phyloP scores from a whole-genome alignment of 2,329 filamentous ascomycete species.

The Pseudocercospora vitis region DNA sequence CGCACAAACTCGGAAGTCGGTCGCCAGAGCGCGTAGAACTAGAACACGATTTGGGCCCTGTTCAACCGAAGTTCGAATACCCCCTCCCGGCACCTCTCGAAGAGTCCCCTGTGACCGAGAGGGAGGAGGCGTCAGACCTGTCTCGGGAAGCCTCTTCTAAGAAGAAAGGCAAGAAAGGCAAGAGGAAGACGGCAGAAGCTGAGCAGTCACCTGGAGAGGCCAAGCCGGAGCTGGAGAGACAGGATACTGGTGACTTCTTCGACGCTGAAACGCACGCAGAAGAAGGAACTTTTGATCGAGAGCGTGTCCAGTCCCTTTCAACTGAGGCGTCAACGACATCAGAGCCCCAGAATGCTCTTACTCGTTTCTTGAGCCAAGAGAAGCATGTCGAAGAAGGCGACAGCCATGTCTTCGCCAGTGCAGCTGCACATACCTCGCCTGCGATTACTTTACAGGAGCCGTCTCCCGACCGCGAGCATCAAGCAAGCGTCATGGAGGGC shows the following conservation, averaged over 20 bases:
- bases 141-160: constrained; percentile 21
- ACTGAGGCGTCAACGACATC: not conserved
- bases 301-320: not conserved
- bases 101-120: not conserved
- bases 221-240: not conserved
- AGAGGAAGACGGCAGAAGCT: constrained; percentile 25
- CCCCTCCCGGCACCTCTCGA: constrained; percentile 19
- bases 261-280: constrained; percentile 12
- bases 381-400: constrained; percentile 1
- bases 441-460: constrained; percentile 5
- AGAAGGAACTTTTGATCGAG: constrained; percentile 5
- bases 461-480: not conserved
- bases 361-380: constrained; percentile 13
- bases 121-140: constrained; percentile 4
- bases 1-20: constrained; percentile 18
- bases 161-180: constrained; percentile 29
- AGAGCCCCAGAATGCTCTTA: constrained; percentile 1
- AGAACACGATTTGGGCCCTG: constrained; percentile 4
- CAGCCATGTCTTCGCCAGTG: constrained; percentile 14
- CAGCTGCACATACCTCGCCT: constrained; percentile 23
- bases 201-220: constrained; percentile 8
- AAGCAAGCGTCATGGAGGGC: not conserved
- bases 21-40: constrained; percentile 22
- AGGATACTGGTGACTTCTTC: constrained; percentile 9
- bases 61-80: constrained; percentile 5